Conservation (phyloP, 805 yeast species). For the Kockiozyma suomiensis region DNA sequence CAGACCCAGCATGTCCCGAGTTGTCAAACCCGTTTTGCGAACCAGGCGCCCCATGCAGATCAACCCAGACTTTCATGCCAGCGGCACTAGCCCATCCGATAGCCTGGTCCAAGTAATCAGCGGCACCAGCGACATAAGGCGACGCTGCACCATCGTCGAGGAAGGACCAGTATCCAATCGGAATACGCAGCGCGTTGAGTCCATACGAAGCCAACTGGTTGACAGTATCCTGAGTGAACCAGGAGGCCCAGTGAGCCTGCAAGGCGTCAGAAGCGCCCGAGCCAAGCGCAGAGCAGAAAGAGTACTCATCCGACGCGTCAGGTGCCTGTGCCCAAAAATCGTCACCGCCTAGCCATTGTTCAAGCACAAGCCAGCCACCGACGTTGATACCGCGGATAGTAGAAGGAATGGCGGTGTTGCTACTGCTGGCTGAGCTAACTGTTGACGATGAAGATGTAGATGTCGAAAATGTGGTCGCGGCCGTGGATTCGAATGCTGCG, state of each 20-base stretch:
- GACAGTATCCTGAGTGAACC: slow-evolving; percentile 74
- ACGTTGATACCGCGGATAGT: slow-evolving; percentile 55
- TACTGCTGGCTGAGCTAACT: background rate
- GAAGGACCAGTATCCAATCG: slow-evolving; percentile 90
- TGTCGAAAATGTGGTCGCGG: background rate
- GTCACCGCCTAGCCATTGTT: slow-evolving; percentile 50
- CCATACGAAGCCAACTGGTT: slow-evolving; percentile 59
- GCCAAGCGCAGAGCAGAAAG: slow-evolving; percentile 63
- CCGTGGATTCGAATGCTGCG: background rate
- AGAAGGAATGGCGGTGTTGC: background rate
- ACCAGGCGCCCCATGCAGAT: slow-evolving; percentile 95
- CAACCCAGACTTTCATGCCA: slow-evolving; percentile 80
- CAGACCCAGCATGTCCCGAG: slow-evolving; percentile 75
- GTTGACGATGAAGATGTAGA: background rate
- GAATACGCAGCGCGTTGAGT: slow-evolving; percentile 82
- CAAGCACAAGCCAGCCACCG: slow-evolving; percentile 91
- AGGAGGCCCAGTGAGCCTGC: slow-evolving; percentile 73
- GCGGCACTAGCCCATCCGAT: slow-evolving; percentile 69
- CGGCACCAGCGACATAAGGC: slow-evolving; percentile 88
- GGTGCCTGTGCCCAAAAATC: slow-evolving; percentile 63
- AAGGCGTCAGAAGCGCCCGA: slow-evolving; percentile 57
- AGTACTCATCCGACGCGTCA: slow-evolving; percentile 82
- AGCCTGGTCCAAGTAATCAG: slow-evolving; percentile 70
- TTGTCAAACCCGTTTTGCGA: slow-evolving; percentile 96
- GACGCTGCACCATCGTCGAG: slow-evolving; percentile 54